Evolutionary conservation across 2,329 filamentous ascomycete genomes (phyloP).

Genomic region (Hymenoscyphus linearis): DNA sequence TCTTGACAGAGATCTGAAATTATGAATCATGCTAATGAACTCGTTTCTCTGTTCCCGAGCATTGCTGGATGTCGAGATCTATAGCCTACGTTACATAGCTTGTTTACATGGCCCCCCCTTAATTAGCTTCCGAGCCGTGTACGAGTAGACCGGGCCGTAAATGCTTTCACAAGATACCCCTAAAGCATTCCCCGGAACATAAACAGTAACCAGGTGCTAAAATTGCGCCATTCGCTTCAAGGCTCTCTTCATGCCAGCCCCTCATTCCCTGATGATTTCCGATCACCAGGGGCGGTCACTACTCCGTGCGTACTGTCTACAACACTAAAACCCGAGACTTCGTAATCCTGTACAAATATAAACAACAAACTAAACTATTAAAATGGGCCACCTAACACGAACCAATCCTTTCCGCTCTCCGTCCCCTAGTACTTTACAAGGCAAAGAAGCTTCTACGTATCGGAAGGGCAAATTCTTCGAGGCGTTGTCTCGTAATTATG

Average conservation of each 20-base stretch:
- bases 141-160: too few species aligned
- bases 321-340: not conserved
- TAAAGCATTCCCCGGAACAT: too few species aligned
- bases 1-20: not conserved
- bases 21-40: not conserved
- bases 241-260: too few species aligned
- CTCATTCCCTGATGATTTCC: too few species aligned
- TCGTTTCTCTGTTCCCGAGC: not conserved
- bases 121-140: too few species aligned
- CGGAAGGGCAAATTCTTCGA: not conserved
- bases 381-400: not conserved
- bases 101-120: too few species aligned
- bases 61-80: not conserved
- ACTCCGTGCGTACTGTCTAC: not conserved
- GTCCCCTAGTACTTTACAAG: not conserved
- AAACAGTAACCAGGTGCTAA: too few species aligned
- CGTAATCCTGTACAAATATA: not conserved
- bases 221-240: too few species aligned
- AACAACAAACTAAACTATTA: not conserved
- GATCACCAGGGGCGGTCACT: not conserved
- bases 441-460: not conserved
- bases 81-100: too few species aligned
- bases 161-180: too few species aligned
- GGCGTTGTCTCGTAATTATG: not conserved
- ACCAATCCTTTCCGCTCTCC: not conserved